Conservation (phyloP, 2,329 filamentous ascomycete species). For the Scopulariopsis brevicaulis region DNA sequence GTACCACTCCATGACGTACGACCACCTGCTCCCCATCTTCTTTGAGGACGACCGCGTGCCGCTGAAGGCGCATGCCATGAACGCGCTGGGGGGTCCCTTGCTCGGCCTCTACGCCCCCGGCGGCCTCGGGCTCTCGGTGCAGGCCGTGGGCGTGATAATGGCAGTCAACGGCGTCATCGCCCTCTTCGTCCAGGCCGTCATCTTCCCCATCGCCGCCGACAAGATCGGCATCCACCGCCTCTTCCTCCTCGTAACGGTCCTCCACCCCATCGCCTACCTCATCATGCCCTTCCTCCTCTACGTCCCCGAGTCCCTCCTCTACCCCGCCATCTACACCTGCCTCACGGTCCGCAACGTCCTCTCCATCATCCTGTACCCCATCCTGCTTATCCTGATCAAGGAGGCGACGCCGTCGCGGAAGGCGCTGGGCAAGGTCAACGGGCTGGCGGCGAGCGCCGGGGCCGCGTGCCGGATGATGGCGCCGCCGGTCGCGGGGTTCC, state of each 20-base stretch:
- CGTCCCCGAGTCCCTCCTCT: constrained; percentile 38
- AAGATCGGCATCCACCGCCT: constrained; percentile 47
- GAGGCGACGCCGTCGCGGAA: constrained; percentile 46
- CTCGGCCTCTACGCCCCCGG: constrained; percentile 46
- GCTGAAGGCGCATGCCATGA: constrained; percentile 11
- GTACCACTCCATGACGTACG: constrained; percentile 92
- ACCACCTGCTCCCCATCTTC: constrained; percentile 86
- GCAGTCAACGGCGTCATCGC: constrained; percentile 48
- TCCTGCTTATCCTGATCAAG: constrained; percentile 57
- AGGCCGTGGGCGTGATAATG: constrained; percentile 50
- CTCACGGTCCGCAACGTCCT: constrained; percentile 47
- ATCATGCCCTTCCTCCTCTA: constrained; percentile 47
- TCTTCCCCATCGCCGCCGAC: constrained; percentile 50
- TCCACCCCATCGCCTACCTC: constrained; percentile 51
- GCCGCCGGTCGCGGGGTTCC: constrained; percentile 50
- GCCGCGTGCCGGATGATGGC: constrained; percentile 58
- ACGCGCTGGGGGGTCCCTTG: constrained; percentile 8
- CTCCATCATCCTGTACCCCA: constrained; percentile 53
- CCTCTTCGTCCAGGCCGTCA: constrained; percentile 44
- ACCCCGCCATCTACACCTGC: constrained; percentile 46
- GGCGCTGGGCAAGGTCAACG: constrained; percentile 54
- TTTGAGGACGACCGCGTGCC: constrained; percentile 60
- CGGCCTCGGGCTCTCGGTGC: constrained; percentile 50
- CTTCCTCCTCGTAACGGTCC: constrained; percentile 43
- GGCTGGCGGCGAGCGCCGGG: constrained; percentile 52